Evolutionary conservation across 2,329 filamentous ascomycete species (phyloP), one percentile per base, ranked within the genome.

Genomic region (Ophiostoma quercus): DNA sequence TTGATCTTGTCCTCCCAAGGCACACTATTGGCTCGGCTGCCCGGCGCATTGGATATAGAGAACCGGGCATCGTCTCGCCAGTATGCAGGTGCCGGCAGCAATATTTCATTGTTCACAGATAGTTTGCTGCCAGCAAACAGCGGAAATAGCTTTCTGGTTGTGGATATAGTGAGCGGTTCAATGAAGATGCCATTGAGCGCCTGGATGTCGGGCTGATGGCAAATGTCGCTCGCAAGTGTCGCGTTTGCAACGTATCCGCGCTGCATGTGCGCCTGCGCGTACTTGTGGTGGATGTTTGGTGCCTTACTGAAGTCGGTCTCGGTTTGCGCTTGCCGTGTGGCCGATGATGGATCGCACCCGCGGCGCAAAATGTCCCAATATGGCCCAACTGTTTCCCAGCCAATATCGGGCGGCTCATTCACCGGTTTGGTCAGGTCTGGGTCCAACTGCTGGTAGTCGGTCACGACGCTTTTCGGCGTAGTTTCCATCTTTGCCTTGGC

Each of bases 61-160:
- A 90, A 90, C 1, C 87, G 83, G 66, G 85, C 83, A 68, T 90
- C 87, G 22, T 85, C 83, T 71, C 83, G 82, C 83, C 87, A 90
- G 77, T 91, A 90, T 84, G 90, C 89, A 67, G 88, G 87, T 0
- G 88, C 87, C 0, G 88, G 88, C 19, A 91, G 84, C 16, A 90
- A 81, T 71, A 91, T 90, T 73, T 91, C 88, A 75, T 88, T 90
- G 79, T 91, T 90, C 72, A 89, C 84, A 22, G 84, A 83, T 51
- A 90, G 80, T 75, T 91, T 91, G 78, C 87, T 90, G 71, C 88
- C 88, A 62, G 88, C 85, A 73, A 91, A 90, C 75, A 91, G 81
- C 25, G 88, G 88, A 63, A 89, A 83, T 22, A 90, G 78, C 5
- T 83, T 80, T 71, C 83, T 84, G 54, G 86, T 88, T 1, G 86